Base-by-base conservation (phyloP, 768 basidiomycete species). In the Panaeolus papilionaceus region DNA sequence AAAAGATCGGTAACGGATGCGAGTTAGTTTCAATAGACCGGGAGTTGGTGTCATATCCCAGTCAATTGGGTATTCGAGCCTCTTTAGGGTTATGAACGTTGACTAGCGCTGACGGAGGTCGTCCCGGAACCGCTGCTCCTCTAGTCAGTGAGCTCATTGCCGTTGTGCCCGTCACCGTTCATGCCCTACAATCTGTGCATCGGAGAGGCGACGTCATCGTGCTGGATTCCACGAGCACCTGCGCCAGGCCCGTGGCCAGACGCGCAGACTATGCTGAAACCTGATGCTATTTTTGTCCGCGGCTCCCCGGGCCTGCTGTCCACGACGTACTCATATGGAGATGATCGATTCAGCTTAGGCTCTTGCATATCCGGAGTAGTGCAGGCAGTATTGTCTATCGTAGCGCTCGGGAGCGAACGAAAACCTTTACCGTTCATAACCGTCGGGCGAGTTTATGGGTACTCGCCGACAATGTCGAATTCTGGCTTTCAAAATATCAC, bases 281-380 rank as follows among this genome's bases (percentile, higher is more conserved):
- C 33, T 23, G 28, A 37, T 58, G 54, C 54, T 58, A 58, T 58
- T 28, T 58, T 58, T 58, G 28, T 28, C 54, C 54, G 54, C 54
- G 54, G 28, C 26, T 58, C 33, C 20, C 54, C 54, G 54, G 54
- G 26, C 26, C 54, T 33, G n/a, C 33, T 16, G 33, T 8, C 9
- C 54, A 10, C 28, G 6, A 4, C 20, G 26, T 58, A 1, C 3
- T 58, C 28, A 7, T 20, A 12, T 58, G 14, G 5, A 28, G 16
- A 33, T 14, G 12, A 28, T 14, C 33, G 12, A 33, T 16, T 18
- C 14, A 33, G 26, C 9, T 33, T 33, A 49, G 6, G 1, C 1
- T 9, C 54, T 10, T 58, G 26, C 54, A 28, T 58, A 33, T 33
- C 16, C 26, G 54, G 33, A 58, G 47, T 20, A 7, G 47, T 51